Evolutionary conservation across 108 stramenopile species (phyloP).

Genomic region (Skeletonema marinoi): DNA sequence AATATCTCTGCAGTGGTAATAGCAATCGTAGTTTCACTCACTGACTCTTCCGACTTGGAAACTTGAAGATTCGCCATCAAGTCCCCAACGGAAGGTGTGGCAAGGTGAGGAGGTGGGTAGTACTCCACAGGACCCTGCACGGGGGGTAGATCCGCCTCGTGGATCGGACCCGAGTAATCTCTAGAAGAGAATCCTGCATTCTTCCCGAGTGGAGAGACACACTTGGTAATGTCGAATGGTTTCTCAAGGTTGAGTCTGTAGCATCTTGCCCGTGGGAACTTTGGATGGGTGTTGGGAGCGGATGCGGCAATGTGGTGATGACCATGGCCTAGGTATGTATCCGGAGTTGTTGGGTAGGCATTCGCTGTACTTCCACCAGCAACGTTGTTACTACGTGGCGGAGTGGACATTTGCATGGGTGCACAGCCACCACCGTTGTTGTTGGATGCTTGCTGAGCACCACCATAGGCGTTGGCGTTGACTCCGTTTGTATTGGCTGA

Average conservation of each 20-base stretch:
- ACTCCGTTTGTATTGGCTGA: background rate
- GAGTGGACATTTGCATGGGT: background rate
- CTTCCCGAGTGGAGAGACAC: conserved; percentile 9
- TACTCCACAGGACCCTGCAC: conserved; percentile 37
- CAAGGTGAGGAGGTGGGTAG: conserved; percentile 32
- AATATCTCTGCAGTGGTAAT: conserved; percentile 84
- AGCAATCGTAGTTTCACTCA: conserved; percentile 53
- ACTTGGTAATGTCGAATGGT: conserved; percentile 31
- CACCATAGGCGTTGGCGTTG: background rate
- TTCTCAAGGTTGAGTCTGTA: conserved; percentile 83
- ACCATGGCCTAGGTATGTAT: background rate
- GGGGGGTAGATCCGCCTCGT: conserved; percentile 35
- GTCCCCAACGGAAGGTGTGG: background rate
- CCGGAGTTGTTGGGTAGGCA: background rate
- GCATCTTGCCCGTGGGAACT: conserved; percentile 57
- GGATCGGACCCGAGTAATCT: conserved; percentile 39
- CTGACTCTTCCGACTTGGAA: conserved; percentile 25
- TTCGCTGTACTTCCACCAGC: background rate
- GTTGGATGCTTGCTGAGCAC: background rate
- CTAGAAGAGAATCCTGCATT: background rate
- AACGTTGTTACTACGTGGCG: background rate
- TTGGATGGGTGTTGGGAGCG: background rate
- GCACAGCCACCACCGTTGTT: background rate
- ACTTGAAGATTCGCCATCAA: conserved; percentile 33
- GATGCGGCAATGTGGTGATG: background rate